phyloP scores from a whole-genome alignment of 768 basidiomycete species.

The Leccinum ochraceum region DNA sequence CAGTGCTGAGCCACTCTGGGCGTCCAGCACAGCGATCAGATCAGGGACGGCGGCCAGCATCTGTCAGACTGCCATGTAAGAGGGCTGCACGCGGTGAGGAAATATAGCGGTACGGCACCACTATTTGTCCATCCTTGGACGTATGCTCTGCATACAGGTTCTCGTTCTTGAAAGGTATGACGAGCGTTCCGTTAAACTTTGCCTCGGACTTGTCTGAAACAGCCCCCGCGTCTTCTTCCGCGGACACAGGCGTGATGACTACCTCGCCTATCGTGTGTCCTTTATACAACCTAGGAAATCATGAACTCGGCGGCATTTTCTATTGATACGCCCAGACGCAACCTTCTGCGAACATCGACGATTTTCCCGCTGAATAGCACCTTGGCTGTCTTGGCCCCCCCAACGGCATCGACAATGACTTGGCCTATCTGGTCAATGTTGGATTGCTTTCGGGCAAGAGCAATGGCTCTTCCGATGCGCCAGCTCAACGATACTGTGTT shows the following conservation, averaged over 20 bases:
- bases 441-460: constrained; percentile 49
- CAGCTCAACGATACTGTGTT: constrained; percentile 62
- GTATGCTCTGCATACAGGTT: constrained; percentile 52
- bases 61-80: constrained; percentile 27
- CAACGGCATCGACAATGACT: constrained; percentile 38
- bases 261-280: constrained; percentile 44
- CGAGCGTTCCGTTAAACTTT: constrained; percentile 36
- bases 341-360: constrained; percentile 45
- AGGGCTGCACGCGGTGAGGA: not conserved
- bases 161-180: constrained; percentile 65
- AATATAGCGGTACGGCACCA: constrained; percentile 12
- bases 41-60: constrained; percentile 62
- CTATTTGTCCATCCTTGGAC: constrained; percentile 28
- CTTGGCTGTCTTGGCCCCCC: constrained; percentile 36
- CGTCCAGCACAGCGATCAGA: constrained; percentile 62
- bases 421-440: constrained; percentile 40
- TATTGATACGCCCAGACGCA: constrained; percentile 3
- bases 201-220: constrained; percentile 16
- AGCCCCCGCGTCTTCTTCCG: constrained; percentile 32
- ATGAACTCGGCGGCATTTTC: not conserved
- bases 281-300: constrained; percentile 30
- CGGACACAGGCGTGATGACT: constrained; percentile 29
- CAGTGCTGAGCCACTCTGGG: constrained; percentile 58
- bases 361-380: constrained; percentile 63
- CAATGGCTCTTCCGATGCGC: constrained; percentile 61